These are phyloP conservation scores for Colletotrichum zoysiae DNA, from an alignment of 2,329 filamentous ascomycete genomes.

Conservation along the genomic window DNA sequence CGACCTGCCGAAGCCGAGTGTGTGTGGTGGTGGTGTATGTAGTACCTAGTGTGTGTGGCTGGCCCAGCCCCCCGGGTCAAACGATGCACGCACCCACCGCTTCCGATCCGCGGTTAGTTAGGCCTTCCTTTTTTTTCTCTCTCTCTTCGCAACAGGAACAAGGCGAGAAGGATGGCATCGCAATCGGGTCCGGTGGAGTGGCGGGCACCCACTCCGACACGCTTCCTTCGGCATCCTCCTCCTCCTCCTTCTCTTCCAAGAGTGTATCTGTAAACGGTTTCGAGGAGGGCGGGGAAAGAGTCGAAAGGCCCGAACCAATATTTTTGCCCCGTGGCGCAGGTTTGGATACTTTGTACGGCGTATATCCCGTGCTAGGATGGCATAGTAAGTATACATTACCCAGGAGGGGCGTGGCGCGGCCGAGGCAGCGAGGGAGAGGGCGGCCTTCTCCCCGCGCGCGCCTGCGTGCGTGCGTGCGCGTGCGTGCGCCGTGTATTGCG, in stretches of 20 bases:
- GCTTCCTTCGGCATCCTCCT: no score
- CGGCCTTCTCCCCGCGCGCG: neutral
- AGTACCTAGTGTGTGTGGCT: neutral
- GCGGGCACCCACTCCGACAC: neutral
- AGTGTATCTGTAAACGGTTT: neutral
- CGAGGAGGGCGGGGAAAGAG: no score
- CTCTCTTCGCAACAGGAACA: neutral
- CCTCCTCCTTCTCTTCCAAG: neutral
- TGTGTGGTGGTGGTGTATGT: no score
- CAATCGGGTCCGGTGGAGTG: neutral
- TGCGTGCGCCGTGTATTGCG: no score
- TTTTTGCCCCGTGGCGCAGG: neutral
- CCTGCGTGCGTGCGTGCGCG: no score
- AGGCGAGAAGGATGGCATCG: neutral
- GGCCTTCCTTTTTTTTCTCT: no score
- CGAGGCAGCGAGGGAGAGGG: neutral
- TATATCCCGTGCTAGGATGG: no score
- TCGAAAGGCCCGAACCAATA: neutral
- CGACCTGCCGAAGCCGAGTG: neutral
- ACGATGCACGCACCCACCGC: slow-evolving; percentile 6
- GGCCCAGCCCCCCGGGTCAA: slow-evolving; percentile 17
- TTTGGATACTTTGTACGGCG: no score
- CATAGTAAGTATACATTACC: no score
- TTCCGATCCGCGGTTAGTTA: slow-evolving; percentile 7
- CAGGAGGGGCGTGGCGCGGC: neutral